These are phyloP conservation scores for Termitomyces sp. DNA, from an alignment of 768 basidiomycete species.

Conservation along the genomic window DNA sequence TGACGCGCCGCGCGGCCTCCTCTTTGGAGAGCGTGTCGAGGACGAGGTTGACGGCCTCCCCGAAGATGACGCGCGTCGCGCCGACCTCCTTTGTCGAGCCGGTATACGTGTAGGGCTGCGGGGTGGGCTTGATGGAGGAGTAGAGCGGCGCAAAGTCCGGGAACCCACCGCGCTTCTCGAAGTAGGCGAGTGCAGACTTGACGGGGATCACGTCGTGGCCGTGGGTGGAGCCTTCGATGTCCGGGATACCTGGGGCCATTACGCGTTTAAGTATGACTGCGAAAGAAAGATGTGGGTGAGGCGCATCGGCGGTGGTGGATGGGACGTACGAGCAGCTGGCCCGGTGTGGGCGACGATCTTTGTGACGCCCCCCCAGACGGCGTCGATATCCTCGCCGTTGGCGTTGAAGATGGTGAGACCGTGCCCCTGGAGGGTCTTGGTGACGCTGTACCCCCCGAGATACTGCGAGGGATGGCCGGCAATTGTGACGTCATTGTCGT, in stretches of 20 bases:
- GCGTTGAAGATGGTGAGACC: slow-evolving; percentile 72
- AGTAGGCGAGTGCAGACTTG: slow-evolving; percentile 73
- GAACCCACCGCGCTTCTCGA: slow-evolving; percentile 53
- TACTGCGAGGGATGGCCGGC: slow-evolving; percentile 89
- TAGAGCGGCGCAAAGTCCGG: slow-evolving; percentile 45
- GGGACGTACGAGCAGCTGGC: slow-evolving; percentile 63
- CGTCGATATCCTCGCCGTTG: slow-evolving; percentile 76
- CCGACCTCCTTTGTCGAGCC: slow-evolving; percentile 72
- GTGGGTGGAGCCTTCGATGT: slow-evolving; percentile 73
- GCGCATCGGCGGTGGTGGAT: not conserved
- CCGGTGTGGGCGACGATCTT: slow-evolving; percentile 56
- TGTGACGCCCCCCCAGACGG: slow-evolving; percentile 64
- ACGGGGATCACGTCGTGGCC: slow-evolving; percentile 86
- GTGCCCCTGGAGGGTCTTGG: slow-evolving; percentile 73
- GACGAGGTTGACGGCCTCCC: slow-evolving; percentile 76
- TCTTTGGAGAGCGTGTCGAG: slow-evolving; percentile 71
- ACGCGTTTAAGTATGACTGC: slow-evolving; percentile 63
- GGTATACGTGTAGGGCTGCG: slow-evolving; percentile 52
- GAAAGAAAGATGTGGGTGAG: not conserved
- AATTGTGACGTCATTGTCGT: slow-evolving; percentile 90
- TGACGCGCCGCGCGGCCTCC: slow-evolving; percentile 71
- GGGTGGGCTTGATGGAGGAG: slow-evolving; percentile 53
- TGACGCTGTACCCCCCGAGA: slow-evolving; percentile 69
- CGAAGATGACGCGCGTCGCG: slow-evolving; percentile 80
- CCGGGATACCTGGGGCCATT: slow-evolving; percentile 66